A percentile compares a stretch with the other conserved stretches of the same genome.
phyloP scores from a whole-genome alignment of 2,329 filamentous ascomycete species.

The Elsinoe fawcettii region DNA sequence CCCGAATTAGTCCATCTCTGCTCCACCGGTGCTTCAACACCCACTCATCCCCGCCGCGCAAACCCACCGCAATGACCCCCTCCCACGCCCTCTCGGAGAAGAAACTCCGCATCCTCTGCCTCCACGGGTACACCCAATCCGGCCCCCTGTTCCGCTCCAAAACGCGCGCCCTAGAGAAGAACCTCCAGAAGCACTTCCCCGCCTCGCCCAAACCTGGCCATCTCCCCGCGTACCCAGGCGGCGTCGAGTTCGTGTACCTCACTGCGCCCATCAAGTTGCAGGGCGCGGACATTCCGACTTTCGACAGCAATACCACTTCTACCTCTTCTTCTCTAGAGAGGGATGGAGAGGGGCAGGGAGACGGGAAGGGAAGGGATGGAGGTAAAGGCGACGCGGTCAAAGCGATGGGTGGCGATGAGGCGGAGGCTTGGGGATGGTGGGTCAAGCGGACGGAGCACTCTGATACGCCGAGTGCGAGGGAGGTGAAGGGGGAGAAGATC shows the following conservation, averaged over 20 bases:
- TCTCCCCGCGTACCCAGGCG: constrained; percentile 30
- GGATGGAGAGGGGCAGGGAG: background rate
- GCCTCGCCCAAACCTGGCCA: constrained; percentile 44
- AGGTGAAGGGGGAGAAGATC: constrained; percentile 46
- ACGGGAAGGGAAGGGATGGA: background rate
- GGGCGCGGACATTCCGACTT: constrained; percentile 51
- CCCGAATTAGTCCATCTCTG: too few relatives aligned
- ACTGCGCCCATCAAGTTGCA: constrained; percentile 39
- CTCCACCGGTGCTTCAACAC: background rate
- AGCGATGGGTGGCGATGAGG: constrained; percentile 42
- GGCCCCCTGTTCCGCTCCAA: constrained; percentile 78
- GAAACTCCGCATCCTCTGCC: constrained; percentile 42
- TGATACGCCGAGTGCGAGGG: constrained; percentile 65
- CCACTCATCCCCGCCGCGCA: background rate
- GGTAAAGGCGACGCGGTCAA: constrained; percentile 43
- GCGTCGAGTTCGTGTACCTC: constrained; percentile 40
- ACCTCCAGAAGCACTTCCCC: constrained; percentile 65
- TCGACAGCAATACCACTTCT: constrained; percentile 33
- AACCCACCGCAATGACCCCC: background rate
- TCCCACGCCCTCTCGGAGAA: background rate
- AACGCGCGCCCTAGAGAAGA: constrained; percentile 77
- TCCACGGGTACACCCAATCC: constrained; percentile 79
- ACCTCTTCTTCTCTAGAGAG: background rate
- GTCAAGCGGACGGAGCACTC: constrained; percentile 43
- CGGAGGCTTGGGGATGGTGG: constrained; percentile 38